Evolutionary conservation across 768 basidiomycete genomes (phyloP), one percentile per base, ranked within the genome.

Genomic region (Trametes cinnabarina): DNA sequence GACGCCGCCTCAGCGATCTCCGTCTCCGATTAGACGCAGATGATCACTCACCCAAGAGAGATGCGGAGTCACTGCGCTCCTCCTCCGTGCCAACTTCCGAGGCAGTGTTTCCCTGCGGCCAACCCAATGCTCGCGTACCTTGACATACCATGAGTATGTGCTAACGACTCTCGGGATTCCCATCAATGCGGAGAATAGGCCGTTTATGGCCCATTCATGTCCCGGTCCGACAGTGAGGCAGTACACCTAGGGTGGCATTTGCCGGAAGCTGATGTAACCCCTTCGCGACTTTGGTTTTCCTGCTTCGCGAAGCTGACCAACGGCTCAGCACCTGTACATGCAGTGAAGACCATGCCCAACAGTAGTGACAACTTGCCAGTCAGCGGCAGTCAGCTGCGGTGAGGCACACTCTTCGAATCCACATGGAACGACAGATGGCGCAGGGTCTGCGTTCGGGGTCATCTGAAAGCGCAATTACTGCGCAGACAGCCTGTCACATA

Each of bases 1-100:
- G 42, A 23, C 57, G 49, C 57, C 32, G 43, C 49, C 41, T 51
- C 50, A 20, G 34, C 15, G 57, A 47, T 47, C 44, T n/a, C 15
- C 39, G 19, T 15, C 56, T 47, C 32, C 17, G 39, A 20, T 47
- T 40, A 35, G 37, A 55, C 14, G 25, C 22, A 26, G 50, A 41
- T 28, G 44, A 46, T 46, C 44, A 46, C 44, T 5, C 44, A 46
- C 44, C n/a, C 44, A 26, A 14, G 22, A 14, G 39, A 48, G 28
- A 42, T 26, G n/a, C 39, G 22, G 58, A 59, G 51, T 59, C 58
- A 54, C 26, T n/a, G n/a, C 28, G 5, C n/a, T 8, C 44, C 3
- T 41, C 51, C 40, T 59, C 58, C 58, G 46, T 48, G 12, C 51
- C 19, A 34, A 11, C 46, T 25, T 59, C 58, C 58, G 58, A 59